Evolutionary conservation across 768 basidiomycete genomes (phyloP).

Genomic region (Suillus luteus): DNA sequence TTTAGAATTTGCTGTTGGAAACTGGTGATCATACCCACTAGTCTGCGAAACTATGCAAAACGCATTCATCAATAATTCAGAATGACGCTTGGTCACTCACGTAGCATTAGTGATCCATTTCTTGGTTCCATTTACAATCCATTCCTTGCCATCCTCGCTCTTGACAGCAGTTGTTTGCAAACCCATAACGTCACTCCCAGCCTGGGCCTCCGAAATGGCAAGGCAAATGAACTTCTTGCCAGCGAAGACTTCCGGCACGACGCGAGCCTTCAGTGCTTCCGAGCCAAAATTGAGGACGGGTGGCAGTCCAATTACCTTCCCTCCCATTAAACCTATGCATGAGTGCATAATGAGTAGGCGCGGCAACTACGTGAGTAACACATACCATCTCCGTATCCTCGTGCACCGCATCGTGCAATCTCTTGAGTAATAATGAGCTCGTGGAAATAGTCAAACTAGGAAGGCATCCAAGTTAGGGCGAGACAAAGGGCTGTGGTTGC

Average conservation of each 20-base stretch:
- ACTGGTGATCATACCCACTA: conserved; percentile 30
- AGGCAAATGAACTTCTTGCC: conserved; percentile 74
- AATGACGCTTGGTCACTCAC: conserved; percentile 27
- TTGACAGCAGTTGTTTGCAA: conserved; percentile 62
- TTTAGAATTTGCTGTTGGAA: conserved; percentile 8
- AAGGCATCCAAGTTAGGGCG: conserved; percentile 19
- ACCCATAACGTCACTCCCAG: conserved; percentile 69
- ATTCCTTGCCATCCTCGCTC: conserved; percentile 66
- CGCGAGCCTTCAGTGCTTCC: conserved; percentile 49
- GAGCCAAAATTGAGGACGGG: conserved; percentile 71
- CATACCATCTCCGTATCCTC: conserved; percentile 70
- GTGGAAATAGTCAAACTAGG: conserved; percentile 69
- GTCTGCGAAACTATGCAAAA: conserved; percentile 42
- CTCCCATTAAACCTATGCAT: conserved; percentile 45
- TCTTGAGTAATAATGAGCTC: conserved; percentile 71
- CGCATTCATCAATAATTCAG: background rate
- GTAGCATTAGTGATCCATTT: conserved; percentile 69
- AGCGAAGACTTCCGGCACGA: conserved; percentile 52
- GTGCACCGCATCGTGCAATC: conserved; percentile 50
- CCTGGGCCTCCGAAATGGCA: conserved; percentile 77
- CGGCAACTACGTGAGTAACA: background rate
- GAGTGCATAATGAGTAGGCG: background rate
- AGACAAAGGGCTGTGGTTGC: background rate
- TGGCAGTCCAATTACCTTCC: conserved; percentile 69
- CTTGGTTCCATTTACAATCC: conserved; percentile 75